Percentiles rank a stretch among this genome's conserved stretches.
phyloP scores from a whole-genome alignment of 768 basidiomycete species.

The Coprinellus micaceus region DNA sequence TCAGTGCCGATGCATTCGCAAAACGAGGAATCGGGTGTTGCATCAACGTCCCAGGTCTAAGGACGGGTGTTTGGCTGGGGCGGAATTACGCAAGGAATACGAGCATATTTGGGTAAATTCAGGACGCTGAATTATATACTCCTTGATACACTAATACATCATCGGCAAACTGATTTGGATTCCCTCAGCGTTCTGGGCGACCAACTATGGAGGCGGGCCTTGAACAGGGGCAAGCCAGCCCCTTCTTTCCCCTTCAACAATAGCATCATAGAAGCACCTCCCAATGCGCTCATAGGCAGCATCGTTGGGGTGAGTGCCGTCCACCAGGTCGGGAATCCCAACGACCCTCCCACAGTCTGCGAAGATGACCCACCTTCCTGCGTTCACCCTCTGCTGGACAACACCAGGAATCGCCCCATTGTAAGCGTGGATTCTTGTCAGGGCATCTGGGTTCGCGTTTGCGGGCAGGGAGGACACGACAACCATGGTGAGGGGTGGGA shows the following conservation, averaged over 20 bases:
- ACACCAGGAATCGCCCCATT: slow-evolving; percentile 2
- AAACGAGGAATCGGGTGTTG: too few relatives aligned
- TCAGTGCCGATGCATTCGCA: too few relatives aligned
- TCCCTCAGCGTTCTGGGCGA: too few relatives aligned
- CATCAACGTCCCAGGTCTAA: too few relatives aligned
- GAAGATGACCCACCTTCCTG: not conserved
- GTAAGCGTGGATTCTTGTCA: not conserved
- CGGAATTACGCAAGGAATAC: too few relatives aligned
- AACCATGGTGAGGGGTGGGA: slow-evolving; percentile 2
- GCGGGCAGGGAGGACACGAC: slow-evolving; percentile 1
- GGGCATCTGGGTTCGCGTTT: not conserved
- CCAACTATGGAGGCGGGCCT: slow-evolving; percentile 3
- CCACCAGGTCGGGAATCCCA: not conserved
- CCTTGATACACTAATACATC: too few relatives aligned
- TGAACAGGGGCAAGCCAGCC: slow-evolving; percentile 3
- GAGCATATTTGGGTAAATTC: too few relatives aligned
- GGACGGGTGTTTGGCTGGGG: too few relatives aligned
- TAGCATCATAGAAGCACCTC: slow-evolving; percentile 1
- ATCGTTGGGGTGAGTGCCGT: too few relatives aligned
- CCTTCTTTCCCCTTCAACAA: not conserved
- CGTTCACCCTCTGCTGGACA: not conserved
- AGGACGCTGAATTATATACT: too few relatives aligned
- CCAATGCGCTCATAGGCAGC: slow-evolving; percentile 4
- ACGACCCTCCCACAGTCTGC: not conserved
- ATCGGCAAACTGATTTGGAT: too few relatives aligned